These are phyloP conservation scores for Arachis monticola DNA, from an alignment of 331 rosid genomes.

Conservation along the genomic window DNA sequence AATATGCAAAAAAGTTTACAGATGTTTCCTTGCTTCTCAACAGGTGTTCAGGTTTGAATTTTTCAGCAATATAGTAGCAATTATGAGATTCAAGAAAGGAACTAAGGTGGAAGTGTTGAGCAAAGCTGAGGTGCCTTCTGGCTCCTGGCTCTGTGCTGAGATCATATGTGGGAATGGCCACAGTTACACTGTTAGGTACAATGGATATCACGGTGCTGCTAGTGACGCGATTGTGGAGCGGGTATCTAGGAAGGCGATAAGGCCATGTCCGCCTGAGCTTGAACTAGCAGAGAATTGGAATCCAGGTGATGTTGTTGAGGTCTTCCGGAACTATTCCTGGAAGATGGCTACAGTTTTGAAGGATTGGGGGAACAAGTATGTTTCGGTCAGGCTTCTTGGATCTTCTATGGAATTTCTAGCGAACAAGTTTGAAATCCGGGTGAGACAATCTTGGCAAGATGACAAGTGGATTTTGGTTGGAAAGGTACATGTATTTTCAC, in stretches of 20 bases:
- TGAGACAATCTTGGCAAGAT: constrained; percentile 82
- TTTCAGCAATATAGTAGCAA: constrained; percentile 19
- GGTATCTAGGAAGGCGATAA: constrained; percentile 64
- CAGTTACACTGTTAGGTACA: constrained; percentile 70
- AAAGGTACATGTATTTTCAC: constrained; percentile 60
- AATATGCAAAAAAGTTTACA: neutral
- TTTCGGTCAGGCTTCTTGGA: constrained; percentile 81
- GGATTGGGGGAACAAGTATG: constrained; percentile 60
- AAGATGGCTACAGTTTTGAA: constrained; percentile 80
- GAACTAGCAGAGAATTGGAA: constrained; percentile 60
- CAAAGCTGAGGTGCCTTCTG: constrained; percentile 79
- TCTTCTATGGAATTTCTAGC: constrained; percentile 73
- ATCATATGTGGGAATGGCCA: constrained; percentile 76
- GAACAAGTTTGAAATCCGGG: constrained; percentile 68
- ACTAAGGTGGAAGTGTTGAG: constrained; percentile 78
- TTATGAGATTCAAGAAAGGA: constrained; percentile 85
- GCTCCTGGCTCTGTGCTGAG: constrained; percentile 88
- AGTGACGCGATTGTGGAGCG: constrained; percentile 56
- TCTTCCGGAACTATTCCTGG: constrained; percentile 75
- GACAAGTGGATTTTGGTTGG: constrained; percentile 79
- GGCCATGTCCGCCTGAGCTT: constrained; percentile 81
- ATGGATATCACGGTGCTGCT: constrained; percentile 48
- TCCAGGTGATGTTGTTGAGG: constrained; percentile 85
- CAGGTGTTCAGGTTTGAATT: constrained; percentile 44
- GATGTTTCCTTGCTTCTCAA: constrained; percentile 32